These are phyloP conservation scores for Wallemia ichthyophaga DNA, from an alignment of 1,284 basidiomycete species.

Conservation along the genomic window DNA sequence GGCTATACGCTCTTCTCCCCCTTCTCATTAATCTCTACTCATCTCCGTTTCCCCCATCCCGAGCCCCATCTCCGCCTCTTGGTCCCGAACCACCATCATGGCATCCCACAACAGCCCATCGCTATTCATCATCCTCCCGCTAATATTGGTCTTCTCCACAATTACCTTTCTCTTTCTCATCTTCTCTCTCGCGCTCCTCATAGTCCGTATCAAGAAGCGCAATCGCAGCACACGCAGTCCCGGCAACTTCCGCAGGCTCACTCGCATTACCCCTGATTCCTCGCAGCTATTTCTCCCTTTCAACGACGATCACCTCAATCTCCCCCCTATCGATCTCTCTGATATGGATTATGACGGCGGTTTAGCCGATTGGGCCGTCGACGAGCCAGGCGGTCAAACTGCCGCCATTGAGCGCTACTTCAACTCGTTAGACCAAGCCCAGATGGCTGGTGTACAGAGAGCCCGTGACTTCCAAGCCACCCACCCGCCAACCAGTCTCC, in stretches of 20 bases:
- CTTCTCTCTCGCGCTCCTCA: slow-evolving; percentile 58
- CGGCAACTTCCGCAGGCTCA: background rate
- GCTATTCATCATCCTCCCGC: slow-evolving; percentile 53
- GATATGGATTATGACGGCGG: background rate
- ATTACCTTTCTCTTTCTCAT: slow-evolving; percentile 71
- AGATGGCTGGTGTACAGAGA: background rate
- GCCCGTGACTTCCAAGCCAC: slow-evolving; percentile 44
- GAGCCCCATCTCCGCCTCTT: too few species aligned
- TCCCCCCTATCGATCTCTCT: background rate
- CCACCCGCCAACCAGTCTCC: slow-evolving; percentile 67
- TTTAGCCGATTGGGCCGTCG: background rate
- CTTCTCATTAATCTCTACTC: too few species aligned
- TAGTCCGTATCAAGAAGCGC: slow-evolving; percentile 46
- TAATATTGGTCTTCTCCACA: slow-evolving; percentile 69
- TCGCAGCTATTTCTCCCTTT: background rate
- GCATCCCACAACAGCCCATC: slow-evolving; percentile 14
- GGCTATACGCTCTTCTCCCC: too few species aligned
- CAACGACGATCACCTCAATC: slow-evolving; percentile 1
- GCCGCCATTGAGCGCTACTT: background rate
- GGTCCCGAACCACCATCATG: slow-evolving; percentile 1
- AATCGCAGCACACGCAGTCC: slow-evolving; percentile 17
- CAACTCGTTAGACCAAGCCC: background rate
- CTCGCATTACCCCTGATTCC: slow-evolving; percentile 8
- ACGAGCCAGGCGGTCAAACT: background rate
- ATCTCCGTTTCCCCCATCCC: too few species aligned